Conservation (phyloP, 2,329 filamentous ascomycete genomes). For the Xylariaceae sp. region DNA sequence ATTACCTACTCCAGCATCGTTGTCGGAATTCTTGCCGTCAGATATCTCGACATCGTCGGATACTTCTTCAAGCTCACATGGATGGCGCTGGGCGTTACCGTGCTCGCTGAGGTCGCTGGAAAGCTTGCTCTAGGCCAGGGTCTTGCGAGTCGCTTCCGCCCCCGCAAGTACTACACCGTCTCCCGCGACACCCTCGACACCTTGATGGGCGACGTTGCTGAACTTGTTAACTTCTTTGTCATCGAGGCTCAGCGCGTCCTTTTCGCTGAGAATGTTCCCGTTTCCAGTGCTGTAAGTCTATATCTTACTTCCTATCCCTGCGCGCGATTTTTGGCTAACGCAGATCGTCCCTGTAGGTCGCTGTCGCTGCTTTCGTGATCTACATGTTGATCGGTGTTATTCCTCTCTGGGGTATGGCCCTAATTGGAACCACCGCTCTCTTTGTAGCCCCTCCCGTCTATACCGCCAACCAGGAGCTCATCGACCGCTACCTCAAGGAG, state of each 20-base stretch:
- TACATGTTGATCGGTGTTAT: constrained; percentile 66
- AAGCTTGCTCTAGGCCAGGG: constrained; percentile 58
- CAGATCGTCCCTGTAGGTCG: constrained; percentile 41
- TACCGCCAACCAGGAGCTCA: constrained; percentile 63
- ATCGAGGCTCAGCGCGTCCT: constrained; percentile 65
- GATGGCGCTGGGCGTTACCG: constrained; percentile 55
- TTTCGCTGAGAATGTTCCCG: constrained; percentile 61
- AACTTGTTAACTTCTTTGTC: constrained; percentile 66
- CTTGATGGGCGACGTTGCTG: constrained; percentile 59
- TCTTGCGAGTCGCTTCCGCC: constrained; percentile 60
- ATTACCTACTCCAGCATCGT: constrained; percentile 59
- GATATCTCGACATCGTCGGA: constrained; percentile 62
- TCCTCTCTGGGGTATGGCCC: constrained; percentile 62
- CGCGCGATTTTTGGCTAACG: constrained; percentile 1
- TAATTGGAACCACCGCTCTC: constrained; percentile 53
- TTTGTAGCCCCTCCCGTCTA: constrained; percentile 63
- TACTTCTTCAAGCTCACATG: constrained; percentile 62
- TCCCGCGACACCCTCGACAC: constrained; percentile 57
- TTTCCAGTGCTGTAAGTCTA: constrained; percentile 53
- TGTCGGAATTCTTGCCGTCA: constrained; percentile 54
- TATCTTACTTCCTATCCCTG: no score
- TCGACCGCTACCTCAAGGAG: constrained; percentile 57
- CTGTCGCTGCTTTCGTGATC: constrained; percentile 56
- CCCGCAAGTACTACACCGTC: constrained; percentile 62
- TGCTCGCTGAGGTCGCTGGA: constrained; percentile 56